phyloP scores from a whole-genome alignment of 345 rosid species.

The Pseudoturritis turrita region DNA sequence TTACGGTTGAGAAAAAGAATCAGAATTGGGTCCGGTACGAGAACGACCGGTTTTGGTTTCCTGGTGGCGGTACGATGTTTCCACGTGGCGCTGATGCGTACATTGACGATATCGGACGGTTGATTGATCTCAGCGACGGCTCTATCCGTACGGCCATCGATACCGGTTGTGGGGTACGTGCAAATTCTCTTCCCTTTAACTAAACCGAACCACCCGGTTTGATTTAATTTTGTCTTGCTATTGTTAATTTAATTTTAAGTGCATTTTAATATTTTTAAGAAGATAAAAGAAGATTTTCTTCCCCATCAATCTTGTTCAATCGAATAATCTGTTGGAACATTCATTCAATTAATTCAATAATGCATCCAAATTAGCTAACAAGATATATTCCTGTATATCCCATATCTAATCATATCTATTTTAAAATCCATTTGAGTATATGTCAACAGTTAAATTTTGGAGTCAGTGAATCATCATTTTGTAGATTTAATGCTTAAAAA shows the following conservation, averaged over 20 bases:
- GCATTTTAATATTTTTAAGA: not conserved
- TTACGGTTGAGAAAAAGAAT: constrained; percentile 77
- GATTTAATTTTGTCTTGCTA: not conserved
- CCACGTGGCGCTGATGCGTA: constrained; percentile 85
- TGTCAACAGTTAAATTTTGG: not conserved
- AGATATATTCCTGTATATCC: constrained; percentile 12
- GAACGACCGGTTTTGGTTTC: constrained; percentile 69
- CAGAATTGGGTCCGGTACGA: constrained; percentile 85
- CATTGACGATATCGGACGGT: constrained; percentile 66
- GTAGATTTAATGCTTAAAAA: not conserved
- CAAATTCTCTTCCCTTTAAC: not conserved
- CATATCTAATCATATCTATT: not conserved
- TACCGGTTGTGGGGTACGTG: constrained; percentile 97
- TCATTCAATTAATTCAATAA: not conserved
- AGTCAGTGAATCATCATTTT: constrained; percentile 11
- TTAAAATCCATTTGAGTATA: not conserved
- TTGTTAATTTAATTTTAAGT: not conserved
- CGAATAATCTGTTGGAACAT: constrained; percentile 11
- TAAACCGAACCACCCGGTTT: not conserved
- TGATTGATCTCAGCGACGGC: constrained; percentile 80
- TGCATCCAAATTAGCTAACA: constrained; percentile 6
- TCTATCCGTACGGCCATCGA: constrained; percentile 87
- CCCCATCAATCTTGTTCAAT: not conserved
- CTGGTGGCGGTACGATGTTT: constrained; percentile 99
- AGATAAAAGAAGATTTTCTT: not conserved